A percentile compares a stretch with the other conserved stretches of the same genome.
Evolutionary conservation across 768 basidiomycete genomes (phyloP).

Genomic region (Termitomyces sp.): DNA sequence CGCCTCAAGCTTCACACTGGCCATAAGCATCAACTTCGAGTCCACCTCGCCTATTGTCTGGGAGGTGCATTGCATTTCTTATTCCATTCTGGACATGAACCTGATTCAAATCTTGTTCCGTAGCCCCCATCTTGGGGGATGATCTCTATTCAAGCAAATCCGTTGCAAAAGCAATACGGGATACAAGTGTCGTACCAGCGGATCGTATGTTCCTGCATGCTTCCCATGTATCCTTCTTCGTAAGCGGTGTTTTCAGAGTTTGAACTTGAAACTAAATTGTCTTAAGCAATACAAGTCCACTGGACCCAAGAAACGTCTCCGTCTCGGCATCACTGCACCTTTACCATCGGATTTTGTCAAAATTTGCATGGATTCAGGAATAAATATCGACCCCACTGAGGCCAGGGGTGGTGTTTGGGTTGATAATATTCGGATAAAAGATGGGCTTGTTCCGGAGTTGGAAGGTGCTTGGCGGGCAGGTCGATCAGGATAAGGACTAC

Average conservation of each 20-base stretch:
- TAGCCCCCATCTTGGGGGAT: constrained; percentile 70
- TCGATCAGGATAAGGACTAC: background rate
- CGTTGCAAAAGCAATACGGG: constrained; percentile 20
- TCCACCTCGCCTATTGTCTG: constrained; percentile 52
- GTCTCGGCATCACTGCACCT: constrained; percentile 51
- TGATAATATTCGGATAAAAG: constrained; percentile 33
- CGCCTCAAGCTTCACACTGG: constrained; percentile 55
- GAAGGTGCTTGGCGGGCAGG: constrained; percentile 27
- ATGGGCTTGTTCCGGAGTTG: constrained; percentile 30
- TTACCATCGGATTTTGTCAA: constrained; percentile 50
- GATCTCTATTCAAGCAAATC: constrained; percentile 38
- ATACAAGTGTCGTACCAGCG: constrained; percentile 27
- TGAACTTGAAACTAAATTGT: background rate
- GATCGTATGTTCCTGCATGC: constrained; percentile 60
- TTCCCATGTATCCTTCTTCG: constrained; percentile 50
- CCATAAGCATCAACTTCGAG: constrained; percentile 66
- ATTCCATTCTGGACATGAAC: background rate
- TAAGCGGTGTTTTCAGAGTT: constrained; percentile 23
- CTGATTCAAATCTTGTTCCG: background rate
- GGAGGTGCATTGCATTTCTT: constrained; percentile 29
- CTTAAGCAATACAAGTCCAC: constrained; percentile 42
- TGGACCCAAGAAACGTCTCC: constrained; percentile 43
- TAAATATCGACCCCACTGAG: constrained; percentile 32
- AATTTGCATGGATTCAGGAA: constrained; percentile 41
- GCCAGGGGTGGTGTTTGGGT: constrained; percentile 42